Base-by-base conservation (phyloP, 2,329 filamentous ascomycete genomes). In the Raffaelea arxii region DNA sequence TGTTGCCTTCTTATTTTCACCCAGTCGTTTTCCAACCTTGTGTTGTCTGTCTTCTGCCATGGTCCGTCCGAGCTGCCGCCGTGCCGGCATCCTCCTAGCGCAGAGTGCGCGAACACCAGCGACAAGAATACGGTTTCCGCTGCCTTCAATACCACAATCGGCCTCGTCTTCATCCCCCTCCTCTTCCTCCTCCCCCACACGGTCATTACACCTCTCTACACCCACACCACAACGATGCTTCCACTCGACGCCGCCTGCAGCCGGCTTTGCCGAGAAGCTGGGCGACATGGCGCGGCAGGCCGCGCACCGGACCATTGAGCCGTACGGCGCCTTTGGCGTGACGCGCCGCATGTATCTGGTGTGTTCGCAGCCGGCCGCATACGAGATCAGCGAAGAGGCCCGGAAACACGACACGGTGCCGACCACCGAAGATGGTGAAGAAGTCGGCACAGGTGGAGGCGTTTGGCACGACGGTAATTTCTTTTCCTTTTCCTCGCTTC, bases 281-380 rank as follows among this genome's bases (percentile, higher is more conserved):
- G 51, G 51, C 41, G 48, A 49, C 43, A 52, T 55, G 40, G 51
- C 53, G 22, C 51, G 51, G 42, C 25, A 43, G 12, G 52, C 51
- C 6, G 22, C 56, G 23, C 49, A 44, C 46, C 53, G 49, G 35
- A 55, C 51, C 2, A 43, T 50, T 9, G 52, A 54, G 48, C 52
- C 52, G 43, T 96, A 96, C 62, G 77, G 84, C 46, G 85, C 89
- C 27, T 86, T 92, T 59, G 82, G 80, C 49, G 78, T 80, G 43
- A 92, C 88, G 23, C 83, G 94, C 66, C 71, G 76, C 48, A 71
- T 96, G 48, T 90, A 88, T 69, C 82, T 84, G 59, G 74, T 79
- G 52, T 94, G 87, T 65, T 76, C 82, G 9, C 67, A 66, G 48
- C 78, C 85, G 53, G 89, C 85, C 40, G 78, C 82, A 51, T 96